These are phyloP conservation scores for Aureobasidium sp. DNA, from an alignment of 2,329 filamentous ascomycete species.

Conservation along the genomic window DNA sequence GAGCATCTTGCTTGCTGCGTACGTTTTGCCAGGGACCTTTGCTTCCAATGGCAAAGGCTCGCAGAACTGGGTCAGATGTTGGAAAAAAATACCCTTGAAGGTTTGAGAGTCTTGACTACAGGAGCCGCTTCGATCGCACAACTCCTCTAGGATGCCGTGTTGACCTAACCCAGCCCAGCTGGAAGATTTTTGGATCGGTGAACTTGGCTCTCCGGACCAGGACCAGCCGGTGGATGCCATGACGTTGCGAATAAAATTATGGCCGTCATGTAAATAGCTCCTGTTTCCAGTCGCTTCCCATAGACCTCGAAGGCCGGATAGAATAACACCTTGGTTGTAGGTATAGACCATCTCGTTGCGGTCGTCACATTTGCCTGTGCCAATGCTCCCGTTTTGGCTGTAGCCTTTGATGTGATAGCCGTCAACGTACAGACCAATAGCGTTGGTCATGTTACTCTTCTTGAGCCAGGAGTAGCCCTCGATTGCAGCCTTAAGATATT, in stretches of 20 bases:
- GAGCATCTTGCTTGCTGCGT: constrained; percentile 27
- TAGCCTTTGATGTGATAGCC: constrained; percentile 79
- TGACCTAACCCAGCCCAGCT: constrained; percentile 69
- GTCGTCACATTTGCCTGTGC: constrained; percentile 68
- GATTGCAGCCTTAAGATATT: constrained; percentile 46
- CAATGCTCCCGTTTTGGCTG: constrained; percentile 45
- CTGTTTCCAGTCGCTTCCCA: constrained; percentile 70
- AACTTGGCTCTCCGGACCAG: constrained; percentile 26
- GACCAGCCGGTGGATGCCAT: constrained; percentile 72
- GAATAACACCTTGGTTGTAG: constrained; percentile 88
- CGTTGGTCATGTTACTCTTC: constrained; percentile 55
- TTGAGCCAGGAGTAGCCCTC: constrained; percentile 67
- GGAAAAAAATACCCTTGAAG: constrained; percentile 94
- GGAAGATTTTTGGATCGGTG: neutral
- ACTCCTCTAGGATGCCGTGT: constrained; percentile 71
- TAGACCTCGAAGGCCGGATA: constrained; percentile 72
- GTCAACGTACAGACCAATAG: constrained; percentile 70
- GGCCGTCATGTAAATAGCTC: constrained; percentile 69
- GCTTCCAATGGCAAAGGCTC: constrained; percentile 48
- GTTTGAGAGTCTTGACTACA: constrained; percentile 83
- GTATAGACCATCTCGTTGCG: constrained; percentile 87
- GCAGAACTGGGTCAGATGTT: constrained; percentile 78
- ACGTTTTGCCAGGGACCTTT: constrained; percentile 39
- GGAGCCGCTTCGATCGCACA: constrained; percentile 64
- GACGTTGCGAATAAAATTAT: constrained; percentile 66